These are phyloP conservation scores for Madurella fahalii DNA, from an alignment of 2,329 filamentous ascomycete genomes.

Conservation along the genomic window DNA sequence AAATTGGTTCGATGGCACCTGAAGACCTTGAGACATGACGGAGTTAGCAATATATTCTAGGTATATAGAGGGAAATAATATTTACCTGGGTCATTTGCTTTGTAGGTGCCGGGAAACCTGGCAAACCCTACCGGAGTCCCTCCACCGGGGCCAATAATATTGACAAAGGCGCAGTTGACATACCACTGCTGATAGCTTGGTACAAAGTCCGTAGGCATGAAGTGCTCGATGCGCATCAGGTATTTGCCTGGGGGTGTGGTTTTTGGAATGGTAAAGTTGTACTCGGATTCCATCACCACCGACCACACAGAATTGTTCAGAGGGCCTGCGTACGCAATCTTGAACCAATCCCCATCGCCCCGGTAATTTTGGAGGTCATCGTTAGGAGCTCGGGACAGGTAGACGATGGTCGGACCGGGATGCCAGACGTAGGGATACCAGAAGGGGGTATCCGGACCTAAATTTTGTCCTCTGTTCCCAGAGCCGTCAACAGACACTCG, in stretches of 20 bases:
- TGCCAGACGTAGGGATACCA: conserved; percentile 8
- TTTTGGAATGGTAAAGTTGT: conserved; percentile 18
- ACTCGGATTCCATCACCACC: conserved; percentile 7
- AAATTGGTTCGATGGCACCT: conserved; percentile 1
- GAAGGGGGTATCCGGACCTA: not conserved
- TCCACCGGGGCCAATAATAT: conserved; percentile 16
- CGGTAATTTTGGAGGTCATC: conserved; percentile 12
- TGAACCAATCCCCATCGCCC: conserved; percentile 21
- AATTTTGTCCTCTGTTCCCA: not conserved
- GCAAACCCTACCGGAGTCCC: conserved; percentile 15
- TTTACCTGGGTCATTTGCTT: conserved; percentile 11
- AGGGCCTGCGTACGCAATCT: conserved; percentile 16
- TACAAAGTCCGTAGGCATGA: conserved; percentile 1
- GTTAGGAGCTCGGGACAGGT: conserved; percentile 14
- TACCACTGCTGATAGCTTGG: conserved; percentile 15
- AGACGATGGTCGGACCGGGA: conserved; percentile 13
- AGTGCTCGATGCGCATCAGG: conserved; percentile 19
- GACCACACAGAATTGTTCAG: conserved; percentile 7
- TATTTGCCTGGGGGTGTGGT: conserved; percentile 19
- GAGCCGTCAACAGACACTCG: conserved; percentile 15
- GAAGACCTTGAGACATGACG: not conserved
- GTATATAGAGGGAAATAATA: not conserved
- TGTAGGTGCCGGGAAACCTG: conserved; percentile 15
- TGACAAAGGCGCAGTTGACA: conserved; percentile 19
- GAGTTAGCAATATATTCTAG: too few relatives aligned